phyloP scores from a whole-genome alignment of 495 filamentous ascomycete genomes.

The Antarctomyces pellizariae region DNA sequence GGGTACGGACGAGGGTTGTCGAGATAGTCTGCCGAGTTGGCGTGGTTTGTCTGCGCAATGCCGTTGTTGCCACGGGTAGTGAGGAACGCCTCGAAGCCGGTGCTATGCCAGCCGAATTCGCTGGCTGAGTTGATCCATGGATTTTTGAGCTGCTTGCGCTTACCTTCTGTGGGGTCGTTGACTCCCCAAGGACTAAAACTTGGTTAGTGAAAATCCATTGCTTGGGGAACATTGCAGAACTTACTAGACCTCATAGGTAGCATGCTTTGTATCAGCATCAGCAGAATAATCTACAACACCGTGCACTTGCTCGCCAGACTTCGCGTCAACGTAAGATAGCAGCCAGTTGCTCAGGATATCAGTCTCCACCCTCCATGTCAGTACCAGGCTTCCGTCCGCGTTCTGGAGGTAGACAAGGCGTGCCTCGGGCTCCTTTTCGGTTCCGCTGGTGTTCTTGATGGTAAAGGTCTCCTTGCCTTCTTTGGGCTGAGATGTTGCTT shows the following conservation, averaged over 20 bases:
- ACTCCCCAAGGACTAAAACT: constrained; percentile 17
- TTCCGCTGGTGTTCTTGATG: constrained; percentile 17
- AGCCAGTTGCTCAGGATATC: constrained; percentile 26
- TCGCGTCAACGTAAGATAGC: constrained; percentile 23
- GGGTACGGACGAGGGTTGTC: constrained; percentile 19
- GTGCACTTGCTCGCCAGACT: constrained; percentile 16
- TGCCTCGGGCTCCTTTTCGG: constrained; percentile 19
- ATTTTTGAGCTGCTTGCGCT: constrained; percentile 14
- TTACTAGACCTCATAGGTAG: constrained; percentile 10
- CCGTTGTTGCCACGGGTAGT: constrained; percentile 25
- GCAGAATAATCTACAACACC: constrained; percentile 23
- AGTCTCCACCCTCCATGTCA: constrained; percentile 26
- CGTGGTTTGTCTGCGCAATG: constrained; percentile 22
- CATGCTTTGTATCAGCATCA: constrained; percentile 23
- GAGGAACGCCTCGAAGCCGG: constrained; percentile 17
- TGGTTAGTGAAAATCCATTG: constrained; percentile 1
- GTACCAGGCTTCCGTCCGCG: constrained; percentile 16
- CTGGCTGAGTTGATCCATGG: constrained; percentile 17
- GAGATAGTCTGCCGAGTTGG: constrained; percentile 15
- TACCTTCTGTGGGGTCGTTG: constrained; percentile 23
- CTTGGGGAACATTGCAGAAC: neutral
- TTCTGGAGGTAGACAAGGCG: constrained; percentile 22
- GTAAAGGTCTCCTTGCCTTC: constrained; percentile 13
- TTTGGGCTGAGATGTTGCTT: constrained; percentile 14
- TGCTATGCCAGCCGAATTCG: constrained; percentile 21